Evolutionary conservation across 352 stramenopile species (phyloP).

Genomic region (Bremia lactucae): DNA sequence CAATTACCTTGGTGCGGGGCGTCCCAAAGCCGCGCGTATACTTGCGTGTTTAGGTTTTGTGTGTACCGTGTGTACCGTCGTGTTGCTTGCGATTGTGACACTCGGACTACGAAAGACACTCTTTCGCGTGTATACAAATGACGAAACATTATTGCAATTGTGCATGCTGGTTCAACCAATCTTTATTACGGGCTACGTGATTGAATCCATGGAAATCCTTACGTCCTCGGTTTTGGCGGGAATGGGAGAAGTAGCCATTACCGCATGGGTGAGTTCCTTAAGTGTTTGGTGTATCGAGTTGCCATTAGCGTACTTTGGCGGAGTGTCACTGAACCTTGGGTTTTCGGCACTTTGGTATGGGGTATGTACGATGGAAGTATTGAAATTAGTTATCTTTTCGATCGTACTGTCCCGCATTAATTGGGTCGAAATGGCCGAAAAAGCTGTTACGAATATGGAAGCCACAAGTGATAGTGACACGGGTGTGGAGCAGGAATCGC

Average conservation of each 20-base stretch:
- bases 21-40: constrained; percentile 41
- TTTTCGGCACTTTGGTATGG: constrained; percentile 45
- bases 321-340: constrained; percentile 30
- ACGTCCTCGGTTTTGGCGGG: constrained; percentile 32
- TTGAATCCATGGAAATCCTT: constrained; percentile 51
- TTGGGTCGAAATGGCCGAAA: constrained; percentile 32
- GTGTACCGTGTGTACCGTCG: constrained; percentile 42
- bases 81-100: constrained; percentile 36
- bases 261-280: constrained; percentile 40
- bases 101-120: constrained; percentile 32
- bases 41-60: constrained; percentile 49
- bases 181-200: constrained; percentile 44
- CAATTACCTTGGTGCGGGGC: constrained; percentile 64
- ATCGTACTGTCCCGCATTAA: constrained; percentile 27
- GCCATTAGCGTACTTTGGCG: constrained; percentile 42
- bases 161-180: constrained; percentile 47
- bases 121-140: constrained; percentile 53
- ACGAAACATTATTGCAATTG: constrained; percentile 33
- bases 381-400: constrained; percentile 34
- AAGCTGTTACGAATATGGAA: constrained; percentile 32
- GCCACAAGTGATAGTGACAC: constrained; percentile 26
- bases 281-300: constrained; percentile 51
- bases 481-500: constrained; percentile 24
- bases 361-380: constrained; percentile 32
- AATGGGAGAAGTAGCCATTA: constrained; percentile 44